These are phyloP conservation scores for Rutstroemia sp. DNA, from an alignment of 2,329 filamentous ascomycete species.

Conservation along the genomic window DNA sequence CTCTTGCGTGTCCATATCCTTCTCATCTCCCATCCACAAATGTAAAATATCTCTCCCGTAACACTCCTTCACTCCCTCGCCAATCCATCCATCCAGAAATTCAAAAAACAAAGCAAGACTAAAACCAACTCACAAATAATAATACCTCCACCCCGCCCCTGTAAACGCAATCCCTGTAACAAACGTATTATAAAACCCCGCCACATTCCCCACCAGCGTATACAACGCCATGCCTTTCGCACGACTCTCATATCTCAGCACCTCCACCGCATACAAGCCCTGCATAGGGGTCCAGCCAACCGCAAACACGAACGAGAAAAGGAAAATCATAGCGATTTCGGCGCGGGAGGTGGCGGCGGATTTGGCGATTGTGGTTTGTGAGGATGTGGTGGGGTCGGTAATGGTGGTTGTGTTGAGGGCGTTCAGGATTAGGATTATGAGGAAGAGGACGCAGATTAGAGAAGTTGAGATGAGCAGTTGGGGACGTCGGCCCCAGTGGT, in stretches of 20 bases:
- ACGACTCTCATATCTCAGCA: slow-evolving; percentile 22
- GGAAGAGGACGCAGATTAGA: background rate
- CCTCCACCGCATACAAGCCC: slow-evolving; percentile 43
- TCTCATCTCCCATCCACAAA: too few relatives aligned
- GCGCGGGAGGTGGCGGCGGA: slow-evolving; percentile 33
- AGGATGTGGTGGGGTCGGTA: slow-evolving; percentile 39
- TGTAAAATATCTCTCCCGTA: too few relatives aligned
- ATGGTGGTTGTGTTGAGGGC: slow-evolving; percentile 42
- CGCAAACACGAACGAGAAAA: slow-evolving; percentile 45
- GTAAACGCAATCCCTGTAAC: slow-evolving; percentile 5
- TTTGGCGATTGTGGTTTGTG: background rate
- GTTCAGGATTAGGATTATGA: slow-evolving; percentile 30
- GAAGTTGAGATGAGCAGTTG: slow-evolving; percentile 41
- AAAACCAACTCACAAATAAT: slow-evolving; percentile 1
- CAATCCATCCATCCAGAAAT: too few relatives aligned
- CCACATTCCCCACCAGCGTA: slow-evolving; percentile 3
- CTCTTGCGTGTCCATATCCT: too few relatives aligned
- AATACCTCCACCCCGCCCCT: slow-evolving; percentile 2
- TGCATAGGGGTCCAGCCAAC: slow-evolving; percentile 45
- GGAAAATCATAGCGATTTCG: slow-evolving; percentile 44
- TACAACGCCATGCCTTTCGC: slow-evolving; percentile 6
- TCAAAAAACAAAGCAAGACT: too few relatives aligned
- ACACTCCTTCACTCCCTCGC: too few relatives aligned
- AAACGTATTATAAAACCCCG: slow-evolving; percentile 8
- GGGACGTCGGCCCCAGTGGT: slow-evolving; percentile 25